Evolutionary conservation across 1,139 yeast genomes (phyloP).

Genomic region (Kluyveromyces sp.): DNA sequence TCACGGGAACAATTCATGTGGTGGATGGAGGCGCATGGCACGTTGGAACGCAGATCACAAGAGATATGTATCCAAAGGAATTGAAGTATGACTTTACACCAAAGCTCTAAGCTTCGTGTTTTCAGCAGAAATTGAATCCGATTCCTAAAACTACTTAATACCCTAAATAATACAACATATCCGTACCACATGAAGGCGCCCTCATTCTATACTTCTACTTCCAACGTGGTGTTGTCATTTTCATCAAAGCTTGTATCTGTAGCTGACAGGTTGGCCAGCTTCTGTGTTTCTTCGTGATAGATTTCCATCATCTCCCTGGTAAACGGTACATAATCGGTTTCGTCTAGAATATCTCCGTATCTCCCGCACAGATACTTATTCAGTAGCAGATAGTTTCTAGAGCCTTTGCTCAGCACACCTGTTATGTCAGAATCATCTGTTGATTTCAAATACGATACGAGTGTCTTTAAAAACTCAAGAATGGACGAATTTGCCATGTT

Average conservation of each 20-base stretch:
- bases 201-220: conserved; percentile 3
- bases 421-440: conserved; percentile 16
- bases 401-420: conserved; percentile 21
- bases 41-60: conserved; percentile 43
- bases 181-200: neutral
- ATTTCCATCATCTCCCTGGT: conserved; percentile 26
- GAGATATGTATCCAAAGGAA: conserved; percentile 36
- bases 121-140: neutral
- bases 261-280: neutral
- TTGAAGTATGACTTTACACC: conserved; percentile 25
- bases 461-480: conserved; percentile 57
- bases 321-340: conserved; percentile 33
- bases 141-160: neutral
- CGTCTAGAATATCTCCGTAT: conserved; percentile 37
- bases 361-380: conserved; percentile 45
- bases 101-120: conserved; percentile 15
- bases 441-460: conserved; percentile 32
- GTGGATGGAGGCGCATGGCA: conserved; percentile 96
- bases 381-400: conserved; percentile 41
- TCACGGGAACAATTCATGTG: conserved; percentile 69
- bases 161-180: neutral
- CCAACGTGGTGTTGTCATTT: conserved; percentile 2
- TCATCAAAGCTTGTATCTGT: conserved; percentile 2
- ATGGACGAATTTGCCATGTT: conserved; percentile 72
- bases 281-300: conserved; percentile 2